Percentiles rank a stretch among this genome's conserved stretches.
These are phyloP conservation scores for Zasmidium citrigriseum DNA, from an alignment of 2,329 filamentous ascomycete genomes.

Conservation along the genomic window DNA sequence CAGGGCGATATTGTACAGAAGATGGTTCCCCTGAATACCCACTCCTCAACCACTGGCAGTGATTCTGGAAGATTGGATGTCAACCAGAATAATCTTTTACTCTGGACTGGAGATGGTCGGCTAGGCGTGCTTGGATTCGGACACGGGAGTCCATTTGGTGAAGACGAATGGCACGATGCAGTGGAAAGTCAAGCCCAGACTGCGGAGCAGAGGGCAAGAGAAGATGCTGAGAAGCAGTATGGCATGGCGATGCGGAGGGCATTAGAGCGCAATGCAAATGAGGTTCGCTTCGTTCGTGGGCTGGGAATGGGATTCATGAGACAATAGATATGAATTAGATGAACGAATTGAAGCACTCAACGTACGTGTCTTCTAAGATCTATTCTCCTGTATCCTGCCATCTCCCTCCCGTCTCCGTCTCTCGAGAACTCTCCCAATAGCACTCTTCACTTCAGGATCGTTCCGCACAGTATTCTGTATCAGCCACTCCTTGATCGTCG, in stretches of 20 bases:
- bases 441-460: constrained; percentile 80
- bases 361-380: neutral
- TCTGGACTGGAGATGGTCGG: constrained; percentile 83
- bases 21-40: constrained; percentile 59
- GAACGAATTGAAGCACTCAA: neutral
- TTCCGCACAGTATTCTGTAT: constrained; percentile 80
- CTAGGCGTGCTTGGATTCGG: constrained; percentile 67
- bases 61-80: constrained; percentile 25
- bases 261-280: constrained; percentile 75
- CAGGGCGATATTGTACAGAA: constrained; percentile 77
- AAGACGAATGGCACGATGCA: constrained; percentile 37
- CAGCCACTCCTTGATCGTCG: constrained; percentile 80
- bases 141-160: constrained; percentile 34
- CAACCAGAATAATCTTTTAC: constrained; percentile 65
- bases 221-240: constrained; percentile 63
- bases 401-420: constrained; percentile 16
- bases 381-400: neutral
- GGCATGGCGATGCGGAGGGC: constrained; percentile 72
- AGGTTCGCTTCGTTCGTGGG: constrained; percentile 71
- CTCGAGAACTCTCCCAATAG: constrained; percentile 69
- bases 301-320: constrained; percentile 52
- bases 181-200: constrained; percentile 44
- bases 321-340: neutral
- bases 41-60: neutral
- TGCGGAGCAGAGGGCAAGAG: constrained; percentile 49